A percentile compares a stretch with the other conserved stretches of the same genome.
These are phyloP conservation scores for Murraya koenigii DNA, from an alignment of 345 rosid species.

Conservation along the genomic window DNA sequence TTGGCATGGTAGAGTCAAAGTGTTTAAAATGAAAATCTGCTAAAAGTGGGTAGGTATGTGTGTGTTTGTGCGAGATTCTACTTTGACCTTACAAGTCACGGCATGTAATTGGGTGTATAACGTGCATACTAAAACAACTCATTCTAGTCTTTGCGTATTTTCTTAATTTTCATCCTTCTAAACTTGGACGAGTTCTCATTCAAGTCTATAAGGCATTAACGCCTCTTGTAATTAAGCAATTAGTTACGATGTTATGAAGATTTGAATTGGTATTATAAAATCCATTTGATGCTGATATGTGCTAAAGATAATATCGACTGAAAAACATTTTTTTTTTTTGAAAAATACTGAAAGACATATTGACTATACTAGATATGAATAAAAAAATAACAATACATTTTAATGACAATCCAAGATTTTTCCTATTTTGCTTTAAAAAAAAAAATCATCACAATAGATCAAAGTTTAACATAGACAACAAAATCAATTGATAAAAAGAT, in stretches of 20 bases:
- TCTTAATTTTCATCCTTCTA: neutral
- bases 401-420: too few species aligned
- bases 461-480: too few species aligned
- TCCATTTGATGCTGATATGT: neutral
- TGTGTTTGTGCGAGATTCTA: too few species aligned
- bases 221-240: neutral
- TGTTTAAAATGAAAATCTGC: neutral
- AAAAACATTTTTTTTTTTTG: too few species aligned
- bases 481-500: too few species aligned
- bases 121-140: neutral
- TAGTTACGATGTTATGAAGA: neutral
- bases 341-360: too few species aligned
- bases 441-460: too few species aligned
- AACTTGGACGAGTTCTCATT: neutral
- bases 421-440: too few species aligned
- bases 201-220: neutral
- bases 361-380: too few species aligned
- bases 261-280: neutral
- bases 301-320: too few species aligned
- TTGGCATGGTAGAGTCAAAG: neutral
- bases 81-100: neutral
- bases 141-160: neutral
- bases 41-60: neutral
- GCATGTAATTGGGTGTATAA: neutral
- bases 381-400: too few species aligned